Base-by-base conservation (phyloP, 139 green algal species). In the Diplosphaera chodatii region DNA sequence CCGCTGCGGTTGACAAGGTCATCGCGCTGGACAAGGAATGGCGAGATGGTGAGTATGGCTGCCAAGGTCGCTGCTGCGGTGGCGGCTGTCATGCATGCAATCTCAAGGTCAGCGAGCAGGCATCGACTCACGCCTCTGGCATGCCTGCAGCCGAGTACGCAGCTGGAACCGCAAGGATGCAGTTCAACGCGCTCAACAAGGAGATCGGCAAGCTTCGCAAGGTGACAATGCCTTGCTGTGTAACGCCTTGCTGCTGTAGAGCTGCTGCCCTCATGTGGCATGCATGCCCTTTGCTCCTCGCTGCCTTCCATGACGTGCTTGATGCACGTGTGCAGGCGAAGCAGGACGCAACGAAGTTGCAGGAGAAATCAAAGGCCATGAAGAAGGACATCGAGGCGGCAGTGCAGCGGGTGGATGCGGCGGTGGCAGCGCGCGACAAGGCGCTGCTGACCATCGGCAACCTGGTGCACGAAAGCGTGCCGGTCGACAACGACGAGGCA, bases 391-490 rank as follows among this genome's bases (percentile, higher is more conserved):
- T 94, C 41, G 79, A 81, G 68, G 74, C 83, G 29, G 80, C 81
- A 25, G 86, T 91, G 68, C 85, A 88, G 32, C 70, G 78, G 55
- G 89, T 91, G 72, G 90, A 94, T 69, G 82, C 85, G 72, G 71
- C 86, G 22, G 86, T 82, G 18, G 76, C 72, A 5, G 78, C 77
- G 25, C 80, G 90, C 1, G 93, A 98, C 71, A 70, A 70, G 48
- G 84, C 85, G 18, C 40, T 98, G 34, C 40, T 81, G 6, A 62
- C 76, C n/a, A 97, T 99, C 59, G 96, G 96, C 63, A 99, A 99
- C 86, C 69, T 98, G 28, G 95, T 99, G 77, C 95, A 98, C 75
- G 91, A 98, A 80, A 88, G 71, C 41, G 95, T 99, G 63, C 93
- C 94, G 18, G 73, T 98, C 34, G 82, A 73, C 67, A 73, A 98